phyloP scores from a whole-genome alignment of 1,284 basidiomycete species.

The Mycosarcoma mackinlayi region DNA sequence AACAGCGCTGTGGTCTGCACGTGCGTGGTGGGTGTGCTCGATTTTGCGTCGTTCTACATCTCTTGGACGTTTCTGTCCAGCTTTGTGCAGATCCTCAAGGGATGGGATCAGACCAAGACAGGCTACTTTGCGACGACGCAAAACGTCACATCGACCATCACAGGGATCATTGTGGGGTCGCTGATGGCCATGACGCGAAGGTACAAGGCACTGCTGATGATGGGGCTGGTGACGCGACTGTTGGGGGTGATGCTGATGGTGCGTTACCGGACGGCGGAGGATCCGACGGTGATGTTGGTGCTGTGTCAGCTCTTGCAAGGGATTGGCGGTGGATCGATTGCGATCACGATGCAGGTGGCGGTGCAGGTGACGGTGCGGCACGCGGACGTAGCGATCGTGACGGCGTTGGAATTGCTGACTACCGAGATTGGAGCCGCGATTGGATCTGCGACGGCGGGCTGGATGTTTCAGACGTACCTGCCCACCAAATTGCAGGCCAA shows the following conservation, averaged over 20 bases:
- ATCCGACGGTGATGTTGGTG: constrained; percentile 70
- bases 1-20: constrained; percentile 67
- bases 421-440: constrained; percentile 81
- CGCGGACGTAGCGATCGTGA: constrained; percentile 81
- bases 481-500: constrained; percentile 74
- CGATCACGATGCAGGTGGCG: constrained; percentile 77
- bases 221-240: constrained; percentile 77
- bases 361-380: constrained; percentile 83
- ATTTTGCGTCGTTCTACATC: constrained; percentile 69
- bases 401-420: constrained; percentile 81
- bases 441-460: constrained; percentile 74
- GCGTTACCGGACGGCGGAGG: constrained; percentile 75
- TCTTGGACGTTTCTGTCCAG: constrained; percentile 67
- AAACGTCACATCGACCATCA: constrained; percentile 76
- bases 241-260: constrained; percentile 72
- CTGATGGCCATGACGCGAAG: constrained; percentile 73
- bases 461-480: constrained; percentile 76
- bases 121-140: constrained; percentile 67
- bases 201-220: constrained; percentile 76
- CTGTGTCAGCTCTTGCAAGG: constrained; percentile 77
- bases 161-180: constrained; percentile 75
- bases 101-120: constrained; percentile 65
- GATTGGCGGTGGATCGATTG: constrained; percentile 81
- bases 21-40: constrained; percentile 67
- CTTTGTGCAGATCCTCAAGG: constrained; percentile 65